phyloP scores from a whole-genome alignment of 169 alveolate genomes.

The Eimeria maxima region DNA sequence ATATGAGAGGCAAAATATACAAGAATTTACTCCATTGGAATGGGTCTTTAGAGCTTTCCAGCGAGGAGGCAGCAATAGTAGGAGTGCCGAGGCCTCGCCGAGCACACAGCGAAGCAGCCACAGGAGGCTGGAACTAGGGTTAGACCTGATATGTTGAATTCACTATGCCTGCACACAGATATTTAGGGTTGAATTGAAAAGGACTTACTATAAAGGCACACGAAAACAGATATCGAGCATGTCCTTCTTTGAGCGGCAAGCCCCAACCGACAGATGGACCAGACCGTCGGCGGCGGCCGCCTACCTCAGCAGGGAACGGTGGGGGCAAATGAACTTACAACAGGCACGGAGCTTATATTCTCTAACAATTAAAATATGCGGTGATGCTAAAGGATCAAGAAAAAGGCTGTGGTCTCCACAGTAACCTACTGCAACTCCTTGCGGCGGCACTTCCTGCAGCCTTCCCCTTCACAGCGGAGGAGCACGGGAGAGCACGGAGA shows the following conservation, averaged over 20 bases:
- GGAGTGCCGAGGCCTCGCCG: conserved; percentile 3
- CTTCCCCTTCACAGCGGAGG: neutral
- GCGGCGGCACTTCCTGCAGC: neutral
- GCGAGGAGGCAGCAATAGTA: neutral
- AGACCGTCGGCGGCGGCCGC: conserved; percentile 60
- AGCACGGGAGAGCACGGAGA: neutral
- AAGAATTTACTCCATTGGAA: neutral
- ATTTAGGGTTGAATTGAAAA: neutral
- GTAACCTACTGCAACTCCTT: neutral
- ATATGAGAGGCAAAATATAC: neutral
- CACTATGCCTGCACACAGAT: neutral
- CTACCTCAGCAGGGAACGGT: neutral
- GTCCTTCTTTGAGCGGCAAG: neutral
- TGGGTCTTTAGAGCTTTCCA: neutral
- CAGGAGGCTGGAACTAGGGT: too few species aligned
- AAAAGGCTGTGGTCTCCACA: neutral
- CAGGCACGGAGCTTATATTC: neutral
- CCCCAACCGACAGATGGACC: conserved; percentile 41
- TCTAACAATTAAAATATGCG: neutral
- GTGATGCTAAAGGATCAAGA: neutral
- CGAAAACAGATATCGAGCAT: neutral
- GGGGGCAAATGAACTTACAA: neutral
- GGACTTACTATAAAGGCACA: neutral
- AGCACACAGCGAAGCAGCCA: neutral
- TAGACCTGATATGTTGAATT: neutral